These are phyloP conservation scores for Chytriomyces sp. DNA, from an alignment of 192 early-diverging fungal species.

Conservation along the genomic window DNA sequence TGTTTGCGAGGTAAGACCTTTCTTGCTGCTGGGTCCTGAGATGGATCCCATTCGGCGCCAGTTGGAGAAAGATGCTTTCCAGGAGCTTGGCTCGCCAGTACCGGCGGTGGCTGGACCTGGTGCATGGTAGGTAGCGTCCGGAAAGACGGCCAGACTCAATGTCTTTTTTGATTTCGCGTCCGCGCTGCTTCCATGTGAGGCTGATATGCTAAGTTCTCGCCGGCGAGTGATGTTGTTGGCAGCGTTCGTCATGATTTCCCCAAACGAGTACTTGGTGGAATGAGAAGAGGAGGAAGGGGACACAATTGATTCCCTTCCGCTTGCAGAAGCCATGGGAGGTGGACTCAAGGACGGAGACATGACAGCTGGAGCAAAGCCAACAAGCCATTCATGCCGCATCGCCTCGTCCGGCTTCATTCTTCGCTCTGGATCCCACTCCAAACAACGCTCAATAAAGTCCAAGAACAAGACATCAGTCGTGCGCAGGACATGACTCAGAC, in stretches of 20 bases:
- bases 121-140: neutral
- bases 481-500: conserved; percentile 73
- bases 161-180: conserved; percentile 18
- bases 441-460: conserved; percentile 83
- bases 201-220: conserved; percentile 4
- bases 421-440: conserved; percentile 90
- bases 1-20: neutral
- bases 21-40: conserved; percentile 18
- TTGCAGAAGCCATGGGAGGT: neutral
- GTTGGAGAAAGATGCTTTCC: conserved; percentile 28
- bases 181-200: neutral
- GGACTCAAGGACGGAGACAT: neutral
- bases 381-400: conserved; percentile 68
- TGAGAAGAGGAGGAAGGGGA: neutral
- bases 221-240: conserved; percentile 18
- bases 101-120: neutral
- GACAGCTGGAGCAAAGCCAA: conserved; percentile 23
- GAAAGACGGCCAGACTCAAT: neutral
- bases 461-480: conserved; percentile 81
- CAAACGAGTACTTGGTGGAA: conserved; percentile 27
- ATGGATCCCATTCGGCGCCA: conserved; percentile 34
- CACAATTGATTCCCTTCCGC: neutral
- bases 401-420: conserved; percentile 91
- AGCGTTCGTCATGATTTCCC: conserved; percentile 29
- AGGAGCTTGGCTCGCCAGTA: conserved; percentile 24